phyloP scores from a whole-genome alignment of 208 protist genomes.

The Angomonas desouzai region DNA sequence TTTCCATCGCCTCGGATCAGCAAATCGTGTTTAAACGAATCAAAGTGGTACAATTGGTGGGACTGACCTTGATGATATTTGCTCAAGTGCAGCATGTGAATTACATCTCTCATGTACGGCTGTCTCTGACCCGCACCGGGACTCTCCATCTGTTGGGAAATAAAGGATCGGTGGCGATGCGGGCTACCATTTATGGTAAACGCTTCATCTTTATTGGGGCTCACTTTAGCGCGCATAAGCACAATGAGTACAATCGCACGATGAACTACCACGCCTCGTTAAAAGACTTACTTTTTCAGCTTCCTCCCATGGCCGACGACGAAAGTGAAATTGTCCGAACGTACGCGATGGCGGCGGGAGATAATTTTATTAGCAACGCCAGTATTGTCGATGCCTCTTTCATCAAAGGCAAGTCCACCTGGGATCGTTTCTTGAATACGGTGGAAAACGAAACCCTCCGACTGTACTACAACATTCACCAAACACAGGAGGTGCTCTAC shows the following conservation, averaged over 20 bases:
- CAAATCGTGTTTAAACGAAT: conserved; percentile 52
- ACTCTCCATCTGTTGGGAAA: conserved; percentile 81
- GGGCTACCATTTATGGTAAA: conserved; percentile 83
- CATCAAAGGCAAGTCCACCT: conserved; percentile 28
- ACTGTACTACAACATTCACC: conserved; percentile 2
- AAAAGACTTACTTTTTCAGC: conserved; percentile 58
- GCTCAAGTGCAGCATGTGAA: conserved; percentile 43
- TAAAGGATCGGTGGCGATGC: conserved; percentile 86
- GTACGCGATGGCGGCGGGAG: conserved; percentile 34
- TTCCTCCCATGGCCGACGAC: conserved; percentile 56
- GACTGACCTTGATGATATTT: conserved; percentile 69
- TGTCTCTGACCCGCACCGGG: conserved; percentile 71
- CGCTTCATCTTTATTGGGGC: conserved; percentile 87
- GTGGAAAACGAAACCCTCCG: background rate
- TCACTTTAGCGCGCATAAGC: conserved; percentile 90
- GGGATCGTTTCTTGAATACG: conserved; percentile 39
- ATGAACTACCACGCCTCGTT: conserved; percentile 74
- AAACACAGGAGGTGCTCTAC: conserved; percentile 4
- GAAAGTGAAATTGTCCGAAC: conserved; percentile 69
- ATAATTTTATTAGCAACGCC: background rate
- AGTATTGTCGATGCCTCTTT: conserved; percentile 11
- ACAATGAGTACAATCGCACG: conserved; percentile 68
- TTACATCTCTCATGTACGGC: conserved; percentile 67
- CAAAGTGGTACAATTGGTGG: conserved; percentile 74
- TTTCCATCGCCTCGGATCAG: conserved; percentile 35